Evolutionary conservation across 2,329 filamentous ascomycete genomes (phyloP), one percentile per base, ranked within the genome.

Genomic region (Arthrobotrys iridis): DNA sequence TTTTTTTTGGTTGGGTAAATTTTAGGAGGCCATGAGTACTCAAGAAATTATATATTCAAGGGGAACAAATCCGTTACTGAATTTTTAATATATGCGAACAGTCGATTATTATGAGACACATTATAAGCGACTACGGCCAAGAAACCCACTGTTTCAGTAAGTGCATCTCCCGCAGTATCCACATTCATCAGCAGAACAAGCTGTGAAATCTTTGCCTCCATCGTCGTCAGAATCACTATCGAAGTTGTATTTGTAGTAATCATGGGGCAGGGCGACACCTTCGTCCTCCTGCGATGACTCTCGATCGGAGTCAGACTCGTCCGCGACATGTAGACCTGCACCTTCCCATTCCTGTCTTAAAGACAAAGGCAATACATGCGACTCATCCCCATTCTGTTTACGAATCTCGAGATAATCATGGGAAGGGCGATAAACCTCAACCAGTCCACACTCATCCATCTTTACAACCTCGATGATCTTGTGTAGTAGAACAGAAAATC

Each of bases 381-480:
- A 52, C 45, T 52, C 60, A 33, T 64, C 45, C 33, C 60, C 60
- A 64, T 64, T 30, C 33, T 52, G 60, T 20, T 55, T 64, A 45
- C 45, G 60, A 52, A 64, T 64, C 60, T 64, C 60, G 52, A 64
- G 60, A 64, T 30, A 64, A 13, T 64, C 60, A 41, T 18, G 33
- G 60, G 60, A 64, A 55, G 45, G 45, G 33, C 60, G 45, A 64
- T 64, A 64, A 64, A 64, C 52, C 45, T 64, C 60, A 30, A 64
- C 45, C 45, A 43, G 45, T 52, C 60, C 60, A 30, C 60, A 41
- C 45, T 55, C 60, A 64, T 64, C 60, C 33, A 37, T 52, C 45
- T 64, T 64, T 64, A 64, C 60, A 52, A 64, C 22, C 45, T 64
- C 60, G 45, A 52, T 64, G 28, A 64, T 55, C 60, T 64, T 64